Evolutionary conservation across 78 protist genomes (phyloP), one percentile per base, ranked within the genome.

Genomic region (Polysphondylium violaceum): DNA sequence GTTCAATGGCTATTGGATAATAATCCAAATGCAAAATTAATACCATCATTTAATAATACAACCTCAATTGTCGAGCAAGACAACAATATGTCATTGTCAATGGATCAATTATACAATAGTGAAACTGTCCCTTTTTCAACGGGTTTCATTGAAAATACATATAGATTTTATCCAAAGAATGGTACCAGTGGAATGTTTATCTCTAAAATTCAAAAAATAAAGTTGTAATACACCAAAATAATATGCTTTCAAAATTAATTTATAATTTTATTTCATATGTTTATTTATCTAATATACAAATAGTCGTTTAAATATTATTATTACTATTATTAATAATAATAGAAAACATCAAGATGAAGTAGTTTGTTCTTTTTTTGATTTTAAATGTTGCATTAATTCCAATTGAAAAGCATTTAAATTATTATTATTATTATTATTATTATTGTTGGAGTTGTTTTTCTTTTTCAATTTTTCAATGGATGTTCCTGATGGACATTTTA

Each of bases 151-250:
- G 53, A 56, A 29, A 64, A 87, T 43, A 87, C 93, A 1, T 87
- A 58, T 75, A 71, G 93, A 65, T 87, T 87, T 55, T 87, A 87
- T 73, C 93, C 93, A 29, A 87, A 87, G 31, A 87, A 75, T 68
- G 87, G 87, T 29, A 73, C 83, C 36, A 73, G 85, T 87, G 93
- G 93, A 17, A 73, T 87, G 93, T 87, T 87, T 56, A 87, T 87
- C 25, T 47, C 93, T 9, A 87, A 73, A 60, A 50, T 87, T 41
- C 36, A 60, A 78, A 92, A 91, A 29, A 33, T 38, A 44, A 25
- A 27, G 25, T 53, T n/a, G n/a, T n/a, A n/a, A 56, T 55, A 38
- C 21, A n/a, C 17, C 11, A 67, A 41, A 31, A 35, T 35, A 38
- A 21, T 0, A 38, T 38, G 3, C 9, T 19, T 38, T 1, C 19